These are phyloP conservation scores for Hypoxylon sp. DNA, from an alignment of 2,329 filamentous ascomycete genomes.

Conservation along the genomic window DNA sequence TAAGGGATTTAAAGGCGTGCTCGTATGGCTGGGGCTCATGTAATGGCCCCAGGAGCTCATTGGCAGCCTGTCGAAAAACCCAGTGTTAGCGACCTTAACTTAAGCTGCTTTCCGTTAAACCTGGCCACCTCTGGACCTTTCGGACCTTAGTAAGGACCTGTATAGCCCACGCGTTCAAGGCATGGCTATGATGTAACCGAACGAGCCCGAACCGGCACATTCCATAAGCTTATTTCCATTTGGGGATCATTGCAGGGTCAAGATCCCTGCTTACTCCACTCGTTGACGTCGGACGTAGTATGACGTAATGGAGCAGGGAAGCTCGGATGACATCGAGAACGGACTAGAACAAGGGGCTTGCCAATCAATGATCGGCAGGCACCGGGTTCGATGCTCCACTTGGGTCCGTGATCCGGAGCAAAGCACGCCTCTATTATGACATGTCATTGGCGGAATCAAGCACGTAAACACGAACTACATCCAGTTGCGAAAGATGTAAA, in stretches of 20 bases:
- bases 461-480: not conserved
- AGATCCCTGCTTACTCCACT: constrained; percentile 17
- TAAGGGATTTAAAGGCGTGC: constrained; percentile 5
- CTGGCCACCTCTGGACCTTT: constrained; percentile 23
- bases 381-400: constrained; percentile 16
- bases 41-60: constrained; percentile 18
- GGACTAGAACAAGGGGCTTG: constrained; percentile 15
- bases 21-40: constrained; percentile 22
- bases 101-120: too few relatives aligned
- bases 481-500: too few relatives aligned
- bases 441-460: not conserved
- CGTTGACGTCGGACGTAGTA: not conserved
- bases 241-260: constrained; percentile 5
- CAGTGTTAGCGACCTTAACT: constrained; percentile 10
- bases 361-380: constrained; percentile 30
- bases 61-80: constrained; percentile 12
- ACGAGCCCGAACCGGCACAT: constrained; percentile 26
- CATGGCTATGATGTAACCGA: constrained; percentile 42
- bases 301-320: constrained; percentile 37
- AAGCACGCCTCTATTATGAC: not conserved
- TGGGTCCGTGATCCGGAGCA: not conserved
- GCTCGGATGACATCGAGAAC: constrained; percentile 23
- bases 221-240: constrained; percentile 28
- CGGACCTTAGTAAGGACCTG: too few relatives aligned
- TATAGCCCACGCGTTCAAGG: constrained; percentile 20